These are phyloP conservation scores for Talaromyces amestolkiae DNA, from an alignment of 2,329 filamentous ascomycete genomes.

Conservation along the genomic window DNA sequence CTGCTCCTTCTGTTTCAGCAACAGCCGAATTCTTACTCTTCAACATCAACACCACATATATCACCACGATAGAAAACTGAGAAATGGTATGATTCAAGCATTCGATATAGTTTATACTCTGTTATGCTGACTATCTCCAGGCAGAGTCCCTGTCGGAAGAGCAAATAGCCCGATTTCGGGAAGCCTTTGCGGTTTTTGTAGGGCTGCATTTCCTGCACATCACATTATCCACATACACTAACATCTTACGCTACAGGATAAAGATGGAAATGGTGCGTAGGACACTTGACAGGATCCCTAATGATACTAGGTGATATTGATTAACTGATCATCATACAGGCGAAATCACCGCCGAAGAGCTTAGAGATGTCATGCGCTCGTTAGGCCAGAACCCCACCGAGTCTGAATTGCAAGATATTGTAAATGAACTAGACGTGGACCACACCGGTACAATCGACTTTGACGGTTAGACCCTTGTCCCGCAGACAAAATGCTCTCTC, in stretches of 20 bases:
- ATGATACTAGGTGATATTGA: not conserved
- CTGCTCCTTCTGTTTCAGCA: not conserved
- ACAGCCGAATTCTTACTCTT: not conserved
- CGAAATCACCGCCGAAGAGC: conserved; percentile 88
- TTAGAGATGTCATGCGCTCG: conserved; percentile 87
- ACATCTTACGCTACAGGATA: conserved; percentile 59
- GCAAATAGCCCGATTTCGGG: conserved; percentile 99
- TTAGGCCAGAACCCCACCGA: conserved; percentile 86
- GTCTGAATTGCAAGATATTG: conserved; percentile 89
- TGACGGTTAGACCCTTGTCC: conserved; percentile 60
- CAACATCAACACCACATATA: not conserved
- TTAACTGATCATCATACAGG: conserved; percentile 50
- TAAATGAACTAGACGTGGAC: conserved; percentile 88
- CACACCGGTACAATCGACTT: conserved; percentile 93
- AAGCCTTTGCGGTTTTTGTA: conserved; percentile 99
- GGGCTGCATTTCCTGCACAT: conserved; percentile 46
- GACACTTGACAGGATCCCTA: not conserved
- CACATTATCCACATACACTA: not conserved
- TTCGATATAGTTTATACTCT: not conserved
- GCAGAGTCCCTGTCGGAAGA: conserved; percentile 98
- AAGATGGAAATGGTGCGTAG: conserved; percentile 83
- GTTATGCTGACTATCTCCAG: conserved; percentile 51
- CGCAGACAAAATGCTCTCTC: not conserved
- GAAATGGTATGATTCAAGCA: not conserved
- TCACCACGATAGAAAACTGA: not conserved